Conservation (phyloP, 139 green algal species). For the Picochlorum sp. region DNA sequence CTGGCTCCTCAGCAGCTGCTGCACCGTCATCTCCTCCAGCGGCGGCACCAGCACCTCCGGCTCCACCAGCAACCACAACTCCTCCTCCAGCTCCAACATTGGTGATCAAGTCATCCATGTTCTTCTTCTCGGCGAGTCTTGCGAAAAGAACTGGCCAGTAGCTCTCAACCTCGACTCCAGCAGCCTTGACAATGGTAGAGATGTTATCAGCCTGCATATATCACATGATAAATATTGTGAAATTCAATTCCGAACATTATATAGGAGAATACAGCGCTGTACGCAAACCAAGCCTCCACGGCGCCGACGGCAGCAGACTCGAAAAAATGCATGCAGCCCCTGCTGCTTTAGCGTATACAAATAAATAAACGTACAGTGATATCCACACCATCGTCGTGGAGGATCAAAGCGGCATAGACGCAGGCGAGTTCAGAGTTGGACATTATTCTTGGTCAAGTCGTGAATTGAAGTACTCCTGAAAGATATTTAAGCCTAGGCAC, state of each 20-base stretch:
- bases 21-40: constrained; percentile 52
- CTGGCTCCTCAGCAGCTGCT: constrained; percentile 72
- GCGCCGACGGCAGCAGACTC: not conserved
- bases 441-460: constrained; percentile 41
- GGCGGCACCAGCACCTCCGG: constrained; percentile 37
- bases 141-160: constrained; percentile 96
- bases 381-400: constrained; percentile 91
- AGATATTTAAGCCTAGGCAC: constrained; percentile 48
- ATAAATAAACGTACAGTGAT: constrained; percentile 59
- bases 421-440: constrained; percentile 79
- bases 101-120: constrained; percentile 89
- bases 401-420: constrained; percentile 93
- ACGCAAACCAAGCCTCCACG: not conserved
- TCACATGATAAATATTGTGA: not conserved
- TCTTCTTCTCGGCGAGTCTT: constrained; percentile 92
- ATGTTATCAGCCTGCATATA: constrained; percentile 83
- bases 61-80: constrained; percentile 51
- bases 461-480: constrained; percentile 45
- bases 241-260: not conserved
- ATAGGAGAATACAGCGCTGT: not conserved
- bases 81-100: constrained; percentile 83
- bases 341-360: not conserved
- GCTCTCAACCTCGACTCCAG: constrained; percentile 81
- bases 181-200: constrained; percentile 76
- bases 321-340: not conserved